Evolutionary conservation across 1,284 basidiomycete genomes (phyloP), one percentile per base, ranked within the genome.

Genomic region (Xanthoconium separans): DNA sequence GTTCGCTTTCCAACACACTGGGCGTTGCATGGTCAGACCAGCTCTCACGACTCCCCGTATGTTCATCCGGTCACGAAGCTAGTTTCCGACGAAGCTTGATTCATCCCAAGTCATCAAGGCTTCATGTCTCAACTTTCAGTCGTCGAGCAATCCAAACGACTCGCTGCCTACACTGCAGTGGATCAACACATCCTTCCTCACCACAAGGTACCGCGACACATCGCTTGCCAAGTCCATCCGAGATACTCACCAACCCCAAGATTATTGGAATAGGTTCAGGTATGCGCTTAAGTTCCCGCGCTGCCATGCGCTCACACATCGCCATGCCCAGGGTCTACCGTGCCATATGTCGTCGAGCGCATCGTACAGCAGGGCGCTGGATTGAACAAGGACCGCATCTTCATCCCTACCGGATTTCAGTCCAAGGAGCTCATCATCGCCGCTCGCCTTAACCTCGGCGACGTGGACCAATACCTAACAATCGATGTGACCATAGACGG

Each of bases 401-500:
- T 96, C 74, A 84, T 98, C 55, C 95, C 95, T 4, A 96, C 94
- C 4, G 91, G 95, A 31, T 99, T 99, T 74, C 96, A 99, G 73
- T 94, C 91, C 10, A 96, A 94, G 70, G 89, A 97, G 69, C 83
- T 99, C 57, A 98, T 99, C 68, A 87, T 98, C 50, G 78, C 81
- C 44, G 86, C 87, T 20, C 82, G 86, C 3, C 77, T 99, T 11
- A 84, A 76, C 34, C 81, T 99, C 7, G 97, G 95, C 31, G 97
- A 99, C 65, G 88, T 98, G 5, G 92, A 95, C 68, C 88, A 94
- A 70, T 95, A 92, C 73, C 89, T 91, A 2, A 77, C 77, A 10
- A 89, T 99, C 53, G 97, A 99, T 65, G 93, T 99, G 29, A 97
- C 95, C 7, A 87, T 99, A 52, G 96, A 99, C 70, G 96, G 96